These are phyloP conservation scores for Suhomyces emberorum DNA, from an alignment of 805 yeast genomes.

Conservation along the genomic window DNA sequence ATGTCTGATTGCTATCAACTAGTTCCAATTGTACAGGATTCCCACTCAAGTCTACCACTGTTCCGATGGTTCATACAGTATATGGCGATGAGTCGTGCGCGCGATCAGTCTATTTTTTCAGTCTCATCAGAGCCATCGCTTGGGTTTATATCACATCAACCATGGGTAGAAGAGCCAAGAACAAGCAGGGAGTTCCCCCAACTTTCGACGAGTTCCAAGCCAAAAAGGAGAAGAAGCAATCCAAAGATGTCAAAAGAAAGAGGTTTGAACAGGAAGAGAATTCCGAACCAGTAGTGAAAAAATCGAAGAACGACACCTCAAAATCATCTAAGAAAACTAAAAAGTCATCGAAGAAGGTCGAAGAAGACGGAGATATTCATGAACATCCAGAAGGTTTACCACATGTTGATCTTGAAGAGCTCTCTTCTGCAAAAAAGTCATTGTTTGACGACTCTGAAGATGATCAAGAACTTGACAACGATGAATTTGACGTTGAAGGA, in stretches of 20 bases:
- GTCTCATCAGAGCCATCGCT: constrained; percentile 6
- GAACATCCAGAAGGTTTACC: constrained; percentile 47
- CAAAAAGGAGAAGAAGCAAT: constrained; percentile 22
- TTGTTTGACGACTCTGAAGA: constrained; percentile 74
- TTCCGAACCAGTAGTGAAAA: constrained; percentile 13
- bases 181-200: constrained; percentile 93
- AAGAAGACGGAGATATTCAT: constrained; percentile 34
- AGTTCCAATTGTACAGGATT: too few relatives aligned
- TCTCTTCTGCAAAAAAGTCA: constrained; percentile 66
- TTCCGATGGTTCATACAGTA: too few relatives aligned
- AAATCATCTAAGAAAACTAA: constrained; percentile 17
- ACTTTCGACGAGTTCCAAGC: constrained; percentile 74
- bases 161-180: constrained; percentile 93
- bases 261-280: constrained; percentile 16
- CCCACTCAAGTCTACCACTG: too few relatives aligned
- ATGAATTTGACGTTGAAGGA: constrained; percentile 39
- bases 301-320: constrained; percentile 11
- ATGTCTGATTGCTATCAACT: neutral
- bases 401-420: constrained; percentile 64
- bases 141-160: neutral
- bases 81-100: constrained; percentile 5
- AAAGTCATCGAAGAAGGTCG: constrained; percentile 20
- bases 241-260: constrained; percentile 12
- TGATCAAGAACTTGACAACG: constrained; percentile 39
- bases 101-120: constrained; percentile 19